Percentiles rank a stretch among this genome's conserved stretches.
phyloP scores from a whole-genome alignment of 2,329 filamentous ascomycete species.

The Didymella exigua region DNA sequence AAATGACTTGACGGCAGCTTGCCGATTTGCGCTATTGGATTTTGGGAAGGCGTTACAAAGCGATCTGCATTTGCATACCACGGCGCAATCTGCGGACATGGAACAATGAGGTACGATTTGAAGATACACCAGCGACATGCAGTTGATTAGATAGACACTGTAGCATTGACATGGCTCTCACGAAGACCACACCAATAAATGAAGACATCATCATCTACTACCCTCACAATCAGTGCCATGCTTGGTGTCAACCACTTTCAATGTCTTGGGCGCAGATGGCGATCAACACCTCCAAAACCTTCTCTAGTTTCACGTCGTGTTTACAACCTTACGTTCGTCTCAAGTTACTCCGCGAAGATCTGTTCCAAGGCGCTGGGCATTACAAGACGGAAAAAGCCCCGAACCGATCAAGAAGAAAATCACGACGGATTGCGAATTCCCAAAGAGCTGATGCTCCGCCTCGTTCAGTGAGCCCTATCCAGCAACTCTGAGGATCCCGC shows the following conservation, averaged over 20 bases:
- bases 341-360: background rate
- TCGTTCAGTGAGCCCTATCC: background rate
- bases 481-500: background rate
- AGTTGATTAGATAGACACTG: slow-evolving; percentile 8
- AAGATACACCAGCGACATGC: slow-evolving; percentile 10
- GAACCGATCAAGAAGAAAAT: background rate
- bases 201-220: background rate
- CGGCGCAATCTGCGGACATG: background rate
- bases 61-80: slow-evolving; percentile 8
- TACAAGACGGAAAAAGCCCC: background rate
- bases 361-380: background rate
- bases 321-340: slow-evolving; percentile 1
- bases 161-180: slow-evolving; percentile 7
- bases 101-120: slow-evolving; percentile 9
- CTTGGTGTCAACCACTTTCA: background rate
- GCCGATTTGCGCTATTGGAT: background rate
- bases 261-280: background rate
- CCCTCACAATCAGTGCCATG: too few relatives aligned
- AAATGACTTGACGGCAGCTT: background rate
- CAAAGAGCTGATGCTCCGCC: background rate
- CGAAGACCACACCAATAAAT: background rate
- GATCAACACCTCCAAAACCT: background rate
- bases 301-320: background rate
- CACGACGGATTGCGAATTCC: background rate
- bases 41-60: slow-evolving; percentile 6